Percentiles rank a stretch among this genome's conserved stretches.
Conservation (phyloP, 441 rosid genomes). For the Populus hybrid region DNA sequence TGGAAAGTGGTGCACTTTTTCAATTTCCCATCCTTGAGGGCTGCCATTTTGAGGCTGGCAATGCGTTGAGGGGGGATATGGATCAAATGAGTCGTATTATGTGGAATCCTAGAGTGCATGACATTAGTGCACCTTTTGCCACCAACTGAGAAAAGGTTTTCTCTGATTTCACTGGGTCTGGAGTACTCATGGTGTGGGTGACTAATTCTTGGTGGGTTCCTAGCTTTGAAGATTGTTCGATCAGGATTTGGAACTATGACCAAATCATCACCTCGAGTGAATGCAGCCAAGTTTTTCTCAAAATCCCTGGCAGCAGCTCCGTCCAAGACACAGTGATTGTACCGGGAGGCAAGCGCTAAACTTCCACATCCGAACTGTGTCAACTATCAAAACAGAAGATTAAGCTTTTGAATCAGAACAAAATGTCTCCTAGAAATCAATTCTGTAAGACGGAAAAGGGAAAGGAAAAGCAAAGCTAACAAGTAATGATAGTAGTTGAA, state of each 20-base stretch:
- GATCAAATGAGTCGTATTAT: conserved; percentile 6
- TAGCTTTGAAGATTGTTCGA: conserved; percentile 18
- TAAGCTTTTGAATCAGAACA: background rate
- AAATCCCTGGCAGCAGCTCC: conserved; percentile 21
- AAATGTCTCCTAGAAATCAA: background rate
- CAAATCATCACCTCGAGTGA: conserved; percentile 13
- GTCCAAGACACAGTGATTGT: conserved; percentile 22
- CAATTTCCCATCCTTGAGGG: conserved; percentile 4
- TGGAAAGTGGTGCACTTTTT: conserved; percentile 15
- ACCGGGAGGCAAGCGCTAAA: conserved; percentile 20
- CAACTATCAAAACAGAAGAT: conserved; percentile 4
- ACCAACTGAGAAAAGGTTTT: background rate
- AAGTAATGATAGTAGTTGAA: background rate
- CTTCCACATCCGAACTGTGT: conserved; percentile 27
- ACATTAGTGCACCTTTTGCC: background rate
- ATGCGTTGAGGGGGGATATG: background rate
- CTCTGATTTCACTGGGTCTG: background rate
- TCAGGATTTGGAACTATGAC: conserved; percentile 14
- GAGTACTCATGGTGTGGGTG: conserved; percentile 22
- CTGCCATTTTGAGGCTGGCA: conserved; percentile 11
- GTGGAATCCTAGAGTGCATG: background rate
- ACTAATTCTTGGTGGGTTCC: conserved; percentile 17
- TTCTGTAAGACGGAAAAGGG: background rate
- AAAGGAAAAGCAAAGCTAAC: background rate
- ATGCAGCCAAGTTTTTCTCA: conserved; percentile 14